These are phyloP conservation scores for Corinectria fuckeliana DNA, from an alignment of 2,329 filamentous ascomycete genomes.

Conservation along the genomic window DNA sequence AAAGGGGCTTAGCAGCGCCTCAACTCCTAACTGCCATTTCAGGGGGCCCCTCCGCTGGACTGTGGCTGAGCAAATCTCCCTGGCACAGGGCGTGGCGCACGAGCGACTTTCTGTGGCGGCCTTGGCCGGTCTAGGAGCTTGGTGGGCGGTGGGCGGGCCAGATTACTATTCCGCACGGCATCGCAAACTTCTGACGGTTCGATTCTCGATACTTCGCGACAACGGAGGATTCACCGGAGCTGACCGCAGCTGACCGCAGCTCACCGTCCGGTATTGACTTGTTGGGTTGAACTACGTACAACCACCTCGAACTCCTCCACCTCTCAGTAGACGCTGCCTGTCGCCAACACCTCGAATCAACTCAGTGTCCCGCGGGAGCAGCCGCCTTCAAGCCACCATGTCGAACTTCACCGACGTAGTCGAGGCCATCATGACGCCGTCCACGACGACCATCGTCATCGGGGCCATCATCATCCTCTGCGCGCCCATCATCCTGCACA, in stretches of 20 bases:
- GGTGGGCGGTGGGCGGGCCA: slow-evolving; percentile 15
- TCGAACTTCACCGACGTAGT: slow-evolving; percentile 49
- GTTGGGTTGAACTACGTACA: background rate
- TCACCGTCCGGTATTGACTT: background rate
- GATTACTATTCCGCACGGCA: slow-evolving; percentile 16
- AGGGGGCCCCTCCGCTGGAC: slow-evolving; percentile 34
- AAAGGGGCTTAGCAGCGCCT: slow-evolving; percentile 24
- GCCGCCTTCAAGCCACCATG: slow-evolving; percentile 41
- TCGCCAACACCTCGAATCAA: background rate
- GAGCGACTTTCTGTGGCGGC: background rate
- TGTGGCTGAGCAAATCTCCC: slow-evolving; percentile 29
- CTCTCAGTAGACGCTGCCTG: background rate
- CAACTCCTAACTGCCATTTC: slow-evolving; percentile 25
- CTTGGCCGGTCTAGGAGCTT: slow-evolving; percentile 3
- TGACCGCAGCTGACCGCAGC: background rate
- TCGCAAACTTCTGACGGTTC: slow-evolving; percentile 16
- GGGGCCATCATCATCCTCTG: slow-evolving; percentile 74
- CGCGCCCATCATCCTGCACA: slow-evolving; percentile 79
- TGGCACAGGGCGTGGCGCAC: background rate
- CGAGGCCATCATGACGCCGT: slow-evolving; percentile 65
- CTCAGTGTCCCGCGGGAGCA: slow-evolving; percentile 24
- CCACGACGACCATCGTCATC: slow-evolving; percentile 66
- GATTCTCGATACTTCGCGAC: slow-evolving; percentile 1
- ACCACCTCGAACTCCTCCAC: background rate
- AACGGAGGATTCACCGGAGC: background rate